These are phyloP conservation scores for Suhomyces wounanorum DNA, from an alignment of 1,139 yeast species.

Conservation along the genomic window DNA sequence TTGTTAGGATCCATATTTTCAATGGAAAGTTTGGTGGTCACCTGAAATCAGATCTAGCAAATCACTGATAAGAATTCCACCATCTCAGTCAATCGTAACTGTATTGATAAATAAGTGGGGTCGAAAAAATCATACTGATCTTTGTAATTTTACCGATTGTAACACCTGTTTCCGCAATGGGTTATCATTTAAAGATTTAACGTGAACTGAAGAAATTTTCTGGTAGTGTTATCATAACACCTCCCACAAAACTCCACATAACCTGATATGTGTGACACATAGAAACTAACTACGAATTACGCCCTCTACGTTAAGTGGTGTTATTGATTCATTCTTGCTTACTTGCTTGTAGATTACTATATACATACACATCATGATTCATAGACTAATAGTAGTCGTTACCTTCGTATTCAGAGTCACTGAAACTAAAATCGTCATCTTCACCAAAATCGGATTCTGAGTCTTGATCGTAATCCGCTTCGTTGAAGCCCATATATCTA, in stretches of 20 bases:
- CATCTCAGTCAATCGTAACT: no score
- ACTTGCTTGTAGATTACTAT: constrained; percentile 1
- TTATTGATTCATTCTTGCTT: background rate
- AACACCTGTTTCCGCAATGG: no score
- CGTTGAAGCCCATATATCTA: constrained; percentile 46
- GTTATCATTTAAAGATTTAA: no score
- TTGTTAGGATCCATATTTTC: background rate
- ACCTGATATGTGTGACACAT: no score
- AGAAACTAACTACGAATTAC: no score
- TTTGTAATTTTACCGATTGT: no score
- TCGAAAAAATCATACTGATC: no score
- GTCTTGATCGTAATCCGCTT: constrained; percentile 50
- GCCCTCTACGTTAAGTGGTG: background rate
- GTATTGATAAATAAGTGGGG: no score
- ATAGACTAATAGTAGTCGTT: constrained; percentile 40
- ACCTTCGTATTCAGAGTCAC: constrained; percentile 43
- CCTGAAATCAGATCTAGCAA: background rate
- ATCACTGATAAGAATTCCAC: background rate
- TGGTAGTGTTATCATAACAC: no score
- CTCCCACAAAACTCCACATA: no score
- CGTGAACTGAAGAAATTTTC: no score
- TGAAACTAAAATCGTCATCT: constrained; percentile 26
- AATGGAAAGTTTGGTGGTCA: background rate
- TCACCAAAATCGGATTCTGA: constrained; percentile 39
- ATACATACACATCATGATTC: constrained; percentile 4